Evolutionary conservation across 805 yeast genomes (phyloP), one percentile per base, ranked within the genome.

Genomic region (Naumovozyma castellii): DNA sequence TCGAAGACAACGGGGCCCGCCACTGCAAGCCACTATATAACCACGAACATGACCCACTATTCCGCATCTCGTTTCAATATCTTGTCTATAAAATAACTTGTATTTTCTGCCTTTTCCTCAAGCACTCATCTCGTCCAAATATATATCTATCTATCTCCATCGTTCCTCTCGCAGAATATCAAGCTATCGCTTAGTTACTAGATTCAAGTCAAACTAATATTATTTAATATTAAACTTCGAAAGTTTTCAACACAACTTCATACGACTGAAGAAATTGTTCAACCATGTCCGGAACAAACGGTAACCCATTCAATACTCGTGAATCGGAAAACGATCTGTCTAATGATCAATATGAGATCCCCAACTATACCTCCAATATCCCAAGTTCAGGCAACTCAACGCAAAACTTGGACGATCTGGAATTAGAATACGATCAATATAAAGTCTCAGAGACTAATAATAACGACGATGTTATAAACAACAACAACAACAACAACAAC

Each of bases 361-460:
- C 32, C 13, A 29, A n/a, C 15, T 29, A 12, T 29, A 6, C 27
- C 10, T 22, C 27, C 10, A 22, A 22, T 22, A 22, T 22, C 27
- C 32, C 32, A 29, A 8, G 5, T n/a, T 29, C 8, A 6, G 34
- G 16, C 3, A 35, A 22, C 20, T 22, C 25, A 4, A 28, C 37
- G 15, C 45, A 45, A 3, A 37, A 51, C 38, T 28, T 56, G 25
- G 62, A 53, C 36, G 53, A 55, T 32, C 38, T 57, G 31, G 61
- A 57, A 32, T 46, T 45, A 14, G 61, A 57, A 38, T 57, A 53
- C 36, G 58, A 48, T 39, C 53, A 46, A 20, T 55, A 46, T 30
- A 57, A 57, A 34, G 43, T 36, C 5, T 49, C 38, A 15, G 50
- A 48, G 35, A 29, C 32, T 9, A 29, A 29, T 13, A 29, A 29